Conservation (phyloP, 2,329 filamentous ascomycete species). For the Sphaerulina musiva region DNA sequence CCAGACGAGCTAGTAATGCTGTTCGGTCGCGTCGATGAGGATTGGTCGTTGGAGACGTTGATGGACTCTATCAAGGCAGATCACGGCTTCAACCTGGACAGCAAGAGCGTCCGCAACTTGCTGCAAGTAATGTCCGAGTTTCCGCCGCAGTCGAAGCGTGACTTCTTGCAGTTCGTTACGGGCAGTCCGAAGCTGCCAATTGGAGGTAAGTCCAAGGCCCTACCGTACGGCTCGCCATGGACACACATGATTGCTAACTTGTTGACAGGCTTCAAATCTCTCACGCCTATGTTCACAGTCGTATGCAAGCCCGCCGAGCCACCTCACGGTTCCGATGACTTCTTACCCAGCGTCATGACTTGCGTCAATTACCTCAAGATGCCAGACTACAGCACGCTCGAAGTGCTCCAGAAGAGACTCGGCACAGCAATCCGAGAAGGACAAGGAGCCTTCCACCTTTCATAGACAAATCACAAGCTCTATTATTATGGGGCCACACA, state of each 20-base stretch:
- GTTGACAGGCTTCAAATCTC: slow-evolving; percentile 76
- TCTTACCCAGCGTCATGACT: slow-evolving; percentile 99
- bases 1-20: slow-evolving; percentile 91
- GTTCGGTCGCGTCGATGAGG: slow-evolving; percentile 86
- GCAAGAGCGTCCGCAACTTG: slow-evolving; percentile 86
- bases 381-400: slow-evolving; percentile 79
- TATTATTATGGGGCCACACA: neutral
- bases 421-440: slow-evolving; percentile 86
- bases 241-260: slow-evolving; percentile 16
- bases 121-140: slow-evolving; percentile 93
- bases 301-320: slow-evolving; percentile 98
- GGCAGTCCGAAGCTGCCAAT: slow-evolving; percentile 97
- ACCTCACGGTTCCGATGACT: slow-evolving; percentile 90
- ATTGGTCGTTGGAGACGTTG: slow-evolving; percentile 95
- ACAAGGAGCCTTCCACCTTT: slow-evolving; percentile 91
- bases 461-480: slow-evolving; percentile 17
- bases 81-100: slow-evolving; percentile 98
- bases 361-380: slow-evolving; percentile 99
- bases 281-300: slow-evolving; percentile 97
- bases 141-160: slow-evolving; percentile 64
- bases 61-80: slow-evolving; percentile 99
- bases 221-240: slow-evolving; percentile 5
- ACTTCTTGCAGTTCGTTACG: slow-evolving; percentile 96
- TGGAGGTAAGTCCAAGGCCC: slow-evolving; percentile 61
- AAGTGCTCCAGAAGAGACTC: slow-evolving; percentile 70